A percentile compares a stretch with the other conserved stretches of the same genome.
Evolutionary conservation across 768 basidiomycete species (phyloP).

Genomic region (Russula earlei): DNA sequence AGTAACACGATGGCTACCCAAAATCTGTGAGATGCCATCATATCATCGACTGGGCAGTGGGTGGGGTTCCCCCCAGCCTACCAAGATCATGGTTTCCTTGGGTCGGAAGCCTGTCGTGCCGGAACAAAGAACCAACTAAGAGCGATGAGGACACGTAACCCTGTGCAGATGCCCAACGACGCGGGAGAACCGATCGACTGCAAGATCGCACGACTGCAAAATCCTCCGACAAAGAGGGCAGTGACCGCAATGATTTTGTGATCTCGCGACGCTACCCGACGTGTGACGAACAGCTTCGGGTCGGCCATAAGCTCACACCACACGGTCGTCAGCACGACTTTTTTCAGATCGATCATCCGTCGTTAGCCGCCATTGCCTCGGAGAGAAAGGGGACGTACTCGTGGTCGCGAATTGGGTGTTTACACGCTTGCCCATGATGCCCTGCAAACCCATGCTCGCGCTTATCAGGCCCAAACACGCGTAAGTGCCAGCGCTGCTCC

Average conservation of each 20-base stretch:
- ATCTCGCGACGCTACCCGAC: constrained; percentile 52
- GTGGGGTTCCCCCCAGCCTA: not conserved
- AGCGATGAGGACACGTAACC: constrained; percentile 50
- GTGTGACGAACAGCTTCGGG: constrained; percentile 57
- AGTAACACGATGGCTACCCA: no score
- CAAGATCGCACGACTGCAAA: constrained; percentile 51
- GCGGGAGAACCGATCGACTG: constrained; percentile 50
- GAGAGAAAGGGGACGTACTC: constrained; percentile 34
- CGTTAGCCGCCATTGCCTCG: not conserved
- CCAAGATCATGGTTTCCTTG: not conserved
- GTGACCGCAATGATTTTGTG: constrained; percentile 58
- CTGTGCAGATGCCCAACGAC: constrained; percentile 58
- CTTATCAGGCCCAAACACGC: constrained; percentile 73
- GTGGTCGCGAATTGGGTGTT: constrained; percentile 75
- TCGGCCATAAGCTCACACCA: constrained; percentile 87
- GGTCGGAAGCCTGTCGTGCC: constrained; percentile 23
- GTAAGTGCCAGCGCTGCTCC: constrained; percentile 59
- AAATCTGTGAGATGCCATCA: no score
- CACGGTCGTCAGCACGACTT: constrained; percentile 76
- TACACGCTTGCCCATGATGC: constrained; percentile 73
- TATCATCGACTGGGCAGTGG: no score
- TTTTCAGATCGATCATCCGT: constrained; percentile 17
- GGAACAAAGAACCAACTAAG: constrained; percentile 61
- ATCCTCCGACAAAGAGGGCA: constrained; percentile 70
- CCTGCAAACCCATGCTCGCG: constrained; percentile 73